Base-by-base conservation (phyloP, 23 red algal genomes). In the Gracilaria gracilis region DNA sequence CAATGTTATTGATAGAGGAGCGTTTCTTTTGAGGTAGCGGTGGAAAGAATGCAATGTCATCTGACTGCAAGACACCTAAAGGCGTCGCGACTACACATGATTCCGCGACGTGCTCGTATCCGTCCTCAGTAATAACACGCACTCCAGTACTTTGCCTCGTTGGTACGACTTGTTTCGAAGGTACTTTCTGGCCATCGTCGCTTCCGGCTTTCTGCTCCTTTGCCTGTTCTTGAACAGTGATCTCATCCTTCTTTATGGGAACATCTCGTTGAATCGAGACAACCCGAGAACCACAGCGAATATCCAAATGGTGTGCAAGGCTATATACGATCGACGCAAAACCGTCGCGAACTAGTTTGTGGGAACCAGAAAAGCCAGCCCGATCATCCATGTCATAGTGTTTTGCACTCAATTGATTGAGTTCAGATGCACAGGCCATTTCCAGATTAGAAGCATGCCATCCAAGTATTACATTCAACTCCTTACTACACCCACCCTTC, bases 401-500 rank as follows among this genome's bases (percentile, higher is more conserved):
- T 44, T 89, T 90, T 4, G 92, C 80, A 62, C 92, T 95, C 33
- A 98, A 85, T 67, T 88, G 35, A 47, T 72, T 71, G 9, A 98
- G 69, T 29, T 93, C 87, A 47, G 96, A 79, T 31, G 91, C 96
- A 83, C 96, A 98, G 23, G 79, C 86, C 82, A 94, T 86, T 72
- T 98, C 96, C 64, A 95, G 21, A 86, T 98, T 98, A 11, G 92
- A 42, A 34, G 94, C 80, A 78, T 98, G 96, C 96, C 96, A 98
- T 19, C 47, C 59, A 6, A 98, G 27, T 36, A 90, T 20, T 66
- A 61, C 37, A 71, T 80, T 78, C 49, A 95, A 27, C 25, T 80
- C 81, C 28, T 92, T 25, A 32, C 48, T 44, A 69, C 89, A 84
- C 0, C 67, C 79, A 14, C 80, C 89, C 33, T 57, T 61, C 24